A percentile compares a stretch with the other conserved stretches of the same genome.
Evolutionary conservation across 768 basidiomycete genomes (phyloP).

Genomic region (Infundibulicybe gibba): DNA sequence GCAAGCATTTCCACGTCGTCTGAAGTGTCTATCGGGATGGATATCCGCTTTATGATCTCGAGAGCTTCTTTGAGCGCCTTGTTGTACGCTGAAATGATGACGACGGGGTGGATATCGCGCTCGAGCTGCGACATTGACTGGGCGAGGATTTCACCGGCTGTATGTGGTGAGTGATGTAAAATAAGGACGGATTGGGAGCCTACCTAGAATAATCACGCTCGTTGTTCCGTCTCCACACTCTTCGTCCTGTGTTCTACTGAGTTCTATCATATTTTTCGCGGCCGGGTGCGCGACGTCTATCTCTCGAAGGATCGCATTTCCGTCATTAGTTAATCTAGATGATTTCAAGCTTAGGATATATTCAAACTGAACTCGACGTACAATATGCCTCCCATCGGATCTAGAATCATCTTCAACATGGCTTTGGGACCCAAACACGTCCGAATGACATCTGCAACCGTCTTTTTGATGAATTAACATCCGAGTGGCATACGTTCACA

Average conservation of each 20-base stretch:
- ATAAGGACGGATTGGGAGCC: conserved; percentile 12
- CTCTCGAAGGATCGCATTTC: conserved; percentile 97
- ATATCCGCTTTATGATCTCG: conserved; percentile 82
- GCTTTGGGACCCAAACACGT: conserved; percentile 97
- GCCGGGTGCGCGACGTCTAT: conserved; percentile 99
- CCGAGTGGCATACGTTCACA: conserved; percentile 1
- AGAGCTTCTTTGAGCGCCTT: conserved; percentile 92
- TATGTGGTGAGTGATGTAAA: not conserved
- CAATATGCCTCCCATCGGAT: conserved; percentile 99
- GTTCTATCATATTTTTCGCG: conserved; percentile 99
- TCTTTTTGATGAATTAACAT: conserved; percentile 40
- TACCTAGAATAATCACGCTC: conserved; percentile 95
- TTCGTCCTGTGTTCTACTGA: conserved; percentile 96
- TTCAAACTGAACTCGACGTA: conserved; percentile 30
- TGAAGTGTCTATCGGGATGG: conserved; percentile 82
- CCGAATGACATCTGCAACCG: conserved; percentile 95
- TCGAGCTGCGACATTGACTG: conserved; percentile 92
- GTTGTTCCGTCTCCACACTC: conserved; percentile 99
- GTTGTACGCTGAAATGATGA: conserved; percentile 98
- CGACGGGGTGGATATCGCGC: conserved; percentile 97
- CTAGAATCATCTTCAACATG: conserved; percentile 99
- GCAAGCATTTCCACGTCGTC: conserved; percentile 91
- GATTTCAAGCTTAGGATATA: not conserved
- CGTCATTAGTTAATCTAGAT: conserved; percentile 91
- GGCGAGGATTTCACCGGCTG: conserved; percentile 94